phyloP scores from a whole-genome alignment of 2,329 filamentous ascomycete genomes.

The Penicillium rolfsii region DNA sequence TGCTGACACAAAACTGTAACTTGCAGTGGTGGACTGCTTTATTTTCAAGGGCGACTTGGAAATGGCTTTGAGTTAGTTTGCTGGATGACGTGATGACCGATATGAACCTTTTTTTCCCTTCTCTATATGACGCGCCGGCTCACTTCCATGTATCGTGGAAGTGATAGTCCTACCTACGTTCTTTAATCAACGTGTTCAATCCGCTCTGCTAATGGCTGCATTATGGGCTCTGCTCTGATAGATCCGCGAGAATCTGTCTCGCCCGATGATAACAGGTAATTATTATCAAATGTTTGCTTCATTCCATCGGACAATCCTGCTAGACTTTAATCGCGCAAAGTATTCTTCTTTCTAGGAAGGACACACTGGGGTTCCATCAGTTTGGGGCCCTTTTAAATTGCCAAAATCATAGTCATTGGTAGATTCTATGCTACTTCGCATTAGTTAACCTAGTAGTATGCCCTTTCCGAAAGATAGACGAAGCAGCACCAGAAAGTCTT shows the following conservation, averaged over 20 bases:
- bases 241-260: background rate
- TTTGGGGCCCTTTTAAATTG: too few species aligned
- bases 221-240: background rate
- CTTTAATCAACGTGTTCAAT: background rate
- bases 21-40: conserved; percentile 11
- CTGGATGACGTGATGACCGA: conserved; percentile 27
- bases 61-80: background rate
- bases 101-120: conserved; percentile 20
- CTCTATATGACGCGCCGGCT: background rate
- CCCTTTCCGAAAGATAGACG: background rate
- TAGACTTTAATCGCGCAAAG: too few species aligned
- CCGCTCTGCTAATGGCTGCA: background rate
- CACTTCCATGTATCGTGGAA: background rate
- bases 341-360: background rate
- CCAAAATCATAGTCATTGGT: background rate
- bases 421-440: background rate
- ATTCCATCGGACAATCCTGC: background rate
- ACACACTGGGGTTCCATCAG: too few species aligned
- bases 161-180: background rate
- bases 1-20: background rate
- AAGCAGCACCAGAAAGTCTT: background rate
- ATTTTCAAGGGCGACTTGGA: background rate
- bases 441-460: background rate
- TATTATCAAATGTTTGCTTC: background rate
- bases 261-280: background rate